These are phyloP conservation scores for Backusella luteola DNA, from an alignment of 192 early-diverging fungal genomes.

Conservation along the genomic window DNA sequence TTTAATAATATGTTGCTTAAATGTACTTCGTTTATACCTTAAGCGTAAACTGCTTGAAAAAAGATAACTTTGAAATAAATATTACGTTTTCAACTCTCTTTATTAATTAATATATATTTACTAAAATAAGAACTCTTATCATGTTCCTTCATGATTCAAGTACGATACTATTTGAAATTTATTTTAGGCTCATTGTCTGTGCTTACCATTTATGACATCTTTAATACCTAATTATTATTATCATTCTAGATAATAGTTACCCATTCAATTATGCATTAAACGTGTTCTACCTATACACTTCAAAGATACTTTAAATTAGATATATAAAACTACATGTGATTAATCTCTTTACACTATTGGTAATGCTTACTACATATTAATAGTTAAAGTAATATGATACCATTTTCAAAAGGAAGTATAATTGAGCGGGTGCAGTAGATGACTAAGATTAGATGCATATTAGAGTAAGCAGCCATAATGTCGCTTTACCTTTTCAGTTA, in stretches of 20 bases:
- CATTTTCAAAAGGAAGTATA: not conserved
- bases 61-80: not conserved
- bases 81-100: not conserved
- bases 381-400: not conserved
- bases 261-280: not conserved
- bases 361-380: not conserved
- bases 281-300: not conserved
- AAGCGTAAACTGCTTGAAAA: not conserved
- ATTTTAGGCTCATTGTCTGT: not conserved
- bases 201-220: not conserved
- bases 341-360: not conserved
- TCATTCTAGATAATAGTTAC: not conserved
- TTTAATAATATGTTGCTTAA: not conserved
- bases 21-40: not conserved
- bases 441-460: not conserved
- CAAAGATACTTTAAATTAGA: not conserved
- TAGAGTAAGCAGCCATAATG: not conserved
- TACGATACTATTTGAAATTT: not conserved
- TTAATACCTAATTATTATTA: not conserved
- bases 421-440: not conserved
- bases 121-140: conserved; percentile 1
- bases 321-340: not conserved
- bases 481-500: not conserved
- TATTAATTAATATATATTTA: not conserved
- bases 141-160: not conserved